Evolutionary conservation across 805 yeast species (phyloP).

Genomic region (Cephaloascus albidus): DNA sequence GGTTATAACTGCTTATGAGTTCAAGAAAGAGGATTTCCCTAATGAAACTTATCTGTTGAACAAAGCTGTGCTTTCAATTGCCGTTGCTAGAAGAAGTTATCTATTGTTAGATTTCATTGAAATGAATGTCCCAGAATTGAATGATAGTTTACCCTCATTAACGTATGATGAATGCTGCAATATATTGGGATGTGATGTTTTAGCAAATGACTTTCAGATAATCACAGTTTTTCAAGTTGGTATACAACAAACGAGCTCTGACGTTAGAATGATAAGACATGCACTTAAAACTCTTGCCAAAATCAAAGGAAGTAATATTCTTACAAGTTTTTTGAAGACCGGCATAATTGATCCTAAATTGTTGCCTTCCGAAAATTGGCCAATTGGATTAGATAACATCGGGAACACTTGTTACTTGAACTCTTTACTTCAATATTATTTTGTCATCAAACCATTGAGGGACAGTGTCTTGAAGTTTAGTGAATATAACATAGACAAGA

Average conservation of each 20-base stretch:
- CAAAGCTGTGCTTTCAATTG: constrained; percentile 56
- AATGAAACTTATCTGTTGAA: constrained; percentile 31
- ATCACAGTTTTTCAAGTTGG: constrained; percentile 44
- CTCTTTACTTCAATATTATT: constrained; percentile 84
- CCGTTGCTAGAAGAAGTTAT: constrained; percentile 46
- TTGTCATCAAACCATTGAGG: constrained; percentile 75
- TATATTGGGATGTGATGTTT: constrained; percentile 36
- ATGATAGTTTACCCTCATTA: constrained; percentile 5
- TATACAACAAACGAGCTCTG: constrained; percentile 27
- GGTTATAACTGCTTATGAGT: constrained; percentile 64
- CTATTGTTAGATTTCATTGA: constrained; percentile 48
- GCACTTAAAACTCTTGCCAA: constrained; percentile 50
- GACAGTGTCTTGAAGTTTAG: constrained; percentile 52
- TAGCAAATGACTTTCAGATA: constrained; percentile 48
- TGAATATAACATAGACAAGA: constrained; percentile 18
- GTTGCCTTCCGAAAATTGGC: constrained; percentile 60
- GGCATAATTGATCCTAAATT: constrained; percentile 57
- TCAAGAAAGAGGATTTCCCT: constrained; percentile 44
- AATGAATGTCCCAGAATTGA: constrained; percentile 23
- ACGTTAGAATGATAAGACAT: constrained; percentile 45
- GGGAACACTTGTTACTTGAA: constrained; percentile 95
- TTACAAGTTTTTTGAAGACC: constrained; percentile 44
- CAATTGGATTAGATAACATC: constrained; percentile 87
- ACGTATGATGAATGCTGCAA: constrained; percentile 33
- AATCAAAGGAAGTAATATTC: constrained; percentile 42